These are phyloP conservation scores for Colletotrichum eleusines DNA, from an alignment of 2,329 filamentous ascomycete genomes.

Conservation along the genomic window DNA sequence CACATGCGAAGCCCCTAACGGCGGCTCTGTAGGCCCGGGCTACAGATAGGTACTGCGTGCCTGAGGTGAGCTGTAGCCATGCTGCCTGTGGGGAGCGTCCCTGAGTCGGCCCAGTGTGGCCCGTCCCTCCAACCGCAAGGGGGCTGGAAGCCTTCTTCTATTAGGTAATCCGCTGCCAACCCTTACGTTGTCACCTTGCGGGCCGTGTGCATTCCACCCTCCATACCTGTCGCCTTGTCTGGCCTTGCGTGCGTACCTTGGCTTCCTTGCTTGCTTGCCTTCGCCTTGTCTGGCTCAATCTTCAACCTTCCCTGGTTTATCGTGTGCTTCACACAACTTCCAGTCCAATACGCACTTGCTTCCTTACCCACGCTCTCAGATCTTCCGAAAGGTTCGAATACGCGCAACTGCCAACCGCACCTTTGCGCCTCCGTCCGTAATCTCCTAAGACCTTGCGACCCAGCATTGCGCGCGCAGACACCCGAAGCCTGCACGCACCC, in stretches of 20 bases:
- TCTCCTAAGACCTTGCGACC: not conserved
- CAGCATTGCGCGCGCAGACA: slow-evolving; percentile 11
- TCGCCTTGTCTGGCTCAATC: slow-evolving; percentile 7
- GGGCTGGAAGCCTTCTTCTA: not conserved
- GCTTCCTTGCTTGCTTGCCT: slow-evolving; percentile 8
- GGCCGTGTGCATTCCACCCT: slow-evolving; percentile 6
- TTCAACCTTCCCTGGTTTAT: slow-evolving; percentile 17
- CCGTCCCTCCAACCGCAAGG: not conserved
- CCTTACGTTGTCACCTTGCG: not conserved
- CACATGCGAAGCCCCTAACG: not conserved
- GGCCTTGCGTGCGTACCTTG: slow-evolving; percentile 16
- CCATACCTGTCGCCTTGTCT: slow-evolving; percentile 9
- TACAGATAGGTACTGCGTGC: not conserved
- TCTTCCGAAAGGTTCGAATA: not conserved
- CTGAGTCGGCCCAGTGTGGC: not conserved
- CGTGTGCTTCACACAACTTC: slow-evolving; percentile 13
- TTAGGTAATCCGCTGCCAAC: slow-evolving; percentile 14
- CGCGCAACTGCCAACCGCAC: not conserved
- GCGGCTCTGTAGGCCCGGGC: slow-evolving; percentile 15
- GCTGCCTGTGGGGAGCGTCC: not conserved
- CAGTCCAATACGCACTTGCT: slow-evolving; percentile 4
- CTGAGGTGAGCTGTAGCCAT: not conserved
- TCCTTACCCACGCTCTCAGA: not conserved
- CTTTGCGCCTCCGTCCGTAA: not conserved
- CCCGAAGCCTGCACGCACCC: slow-evolving; percentile 9